Percentiles rank a stretch among this genome's conserved stretches.
Conservation (phyloP, 352 stramenopile genomes). For the Globisporangium paddicum region DNA sequence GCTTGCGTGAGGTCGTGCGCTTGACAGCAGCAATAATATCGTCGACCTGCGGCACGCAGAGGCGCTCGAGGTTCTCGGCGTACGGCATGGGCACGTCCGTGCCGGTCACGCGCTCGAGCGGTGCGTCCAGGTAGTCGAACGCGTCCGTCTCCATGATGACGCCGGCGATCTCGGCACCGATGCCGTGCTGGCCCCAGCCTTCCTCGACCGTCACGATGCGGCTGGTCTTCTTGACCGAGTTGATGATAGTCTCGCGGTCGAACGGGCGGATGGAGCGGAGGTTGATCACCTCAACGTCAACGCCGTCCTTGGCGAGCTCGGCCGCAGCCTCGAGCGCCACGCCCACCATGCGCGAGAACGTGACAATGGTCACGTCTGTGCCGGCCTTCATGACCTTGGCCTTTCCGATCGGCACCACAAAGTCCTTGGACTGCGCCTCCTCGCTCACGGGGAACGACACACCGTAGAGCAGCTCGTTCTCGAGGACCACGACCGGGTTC, state of each 20-base stretch:
- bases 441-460: slow-evolving; percentile 97
- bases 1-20: slow-evolving; percentile 69
- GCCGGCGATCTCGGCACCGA: slow-evolving; percentile 97
- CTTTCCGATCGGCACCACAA: slow-evolving; percentile 97
- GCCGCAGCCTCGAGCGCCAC: slow-evolving; percentile 95
- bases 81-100: slow-evolving; percentile 99
- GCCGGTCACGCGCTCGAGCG: slow-evolving; percentile 95
- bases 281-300: slow-evolving; percentile 96
- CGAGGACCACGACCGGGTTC: slow-evolving; percentile 98
- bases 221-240: slow-evolving; percentile 98
- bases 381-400: slow-evolving; percentile 98
- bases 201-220: slow-evolving; percentile 97
- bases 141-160: slow-evolving; percentile 97
- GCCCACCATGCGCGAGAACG: slow-evolving; percentile 97
- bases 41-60: slow-evolving; percentile 92
- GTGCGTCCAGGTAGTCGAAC: slow-evolving; percentile 99
- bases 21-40: slow-evolving; percentile 94
- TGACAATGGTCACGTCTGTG: slow-evolving; percentile 97
- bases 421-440: slow-evolving; percentile 96
- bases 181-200: slow-evolving; percentile 95
- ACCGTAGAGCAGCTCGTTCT: slow-evolving; percentile 99
- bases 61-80: slow-evolving; percentile 94
- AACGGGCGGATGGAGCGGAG: slow-evolving; percentile 94
- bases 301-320: slow-evolving; percentile 91
- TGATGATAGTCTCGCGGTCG: slow-evolving; percentile 96